Evolutionary conservation across 805 yeast species (phyloP), one percentile per base, ranked within the genome.

Genomic region (Cyberlindnera sargentensis): DNA sequence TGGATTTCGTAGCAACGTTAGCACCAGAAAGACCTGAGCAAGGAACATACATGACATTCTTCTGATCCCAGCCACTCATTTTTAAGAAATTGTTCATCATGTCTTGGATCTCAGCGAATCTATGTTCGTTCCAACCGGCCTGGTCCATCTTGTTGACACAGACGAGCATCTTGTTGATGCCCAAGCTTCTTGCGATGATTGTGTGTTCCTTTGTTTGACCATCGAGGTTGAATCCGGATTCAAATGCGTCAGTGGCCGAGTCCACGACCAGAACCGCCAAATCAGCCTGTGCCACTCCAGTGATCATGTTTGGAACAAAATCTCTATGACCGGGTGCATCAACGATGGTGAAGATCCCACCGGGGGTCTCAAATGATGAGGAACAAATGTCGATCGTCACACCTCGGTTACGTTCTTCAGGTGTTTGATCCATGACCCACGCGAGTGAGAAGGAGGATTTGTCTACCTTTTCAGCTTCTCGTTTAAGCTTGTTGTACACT

Each of bases 381-480:
- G 85, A 78, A 71, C 95, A 91, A 61, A 87, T 86, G 71, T 87
- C 95, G 64, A 87, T 87, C 68, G 96, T 87, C 78, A 87, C 87
- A 84, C 95, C 95, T 78, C 95, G 84, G 73, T 84, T 91, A 74
- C 96, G 82, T 78, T 88, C 96, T 67, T 95, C 95, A 84, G 85
- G 84, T 61, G 88, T 78, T 73, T 87, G 87, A 79, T 88, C 96
- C 72, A 88, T 80, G 62, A 88, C 95, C 96, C 96, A 87, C 64
- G 96, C 96, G 84, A 87, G 84, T 76, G 88, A 87, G 88, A 88
- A 89, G 67, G 96, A 88, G 74, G 95, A 93, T 81, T 86, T 87
- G 66, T 95, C 95, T 70, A 84, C 84, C 74, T 88, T 95, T 67
- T 93, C 95, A 66, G 96, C 96, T 76, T 89, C 96, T 82, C 88